These are phyloP conservation scores for Botryotinia calthae DNA, from an alignment of 2,329 filamentous ascomycete genomes.

Conservation along the genomic window DNA sequence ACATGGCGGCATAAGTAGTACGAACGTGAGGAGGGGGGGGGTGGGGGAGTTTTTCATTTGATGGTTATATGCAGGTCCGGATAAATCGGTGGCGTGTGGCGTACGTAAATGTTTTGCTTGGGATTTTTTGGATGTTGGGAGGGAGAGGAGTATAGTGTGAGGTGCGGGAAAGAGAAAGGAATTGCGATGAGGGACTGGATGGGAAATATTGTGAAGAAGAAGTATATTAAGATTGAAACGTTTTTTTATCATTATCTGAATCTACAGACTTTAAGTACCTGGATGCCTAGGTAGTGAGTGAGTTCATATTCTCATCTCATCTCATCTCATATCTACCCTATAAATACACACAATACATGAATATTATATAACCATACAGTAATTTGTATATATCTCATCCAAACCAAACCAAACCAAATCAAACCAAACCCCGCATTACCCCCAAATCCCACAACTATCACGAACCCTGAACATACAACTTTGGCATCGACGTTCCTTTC, in stretches of 20 bases:
- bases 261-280: background rate
- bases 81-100: background rate
- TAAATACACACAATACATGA: background rate
- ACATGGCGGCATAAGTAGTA: background rate
- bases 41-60: background rate
- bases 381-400: too few relatives aligned
- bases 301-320: background rate
- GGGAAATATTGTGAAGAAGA: background rate
- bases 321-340: background rate
- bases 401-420: background rate
- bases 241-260: background rate
- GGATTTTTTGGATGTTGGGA: background rate
- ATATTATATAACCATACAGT: background rate
- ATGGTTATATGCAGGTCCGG: background rate
- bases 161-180: background rate
- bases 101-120: background rate
- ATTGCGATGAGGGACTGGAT: background rate
- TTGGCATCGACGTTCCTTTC: constrained; percentile 9
- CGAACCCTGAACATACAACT: background rate
- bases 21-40: too few relatives aligned
- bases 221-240: background rate
- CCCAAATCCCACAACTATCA: background rate
- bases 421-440: background rate
- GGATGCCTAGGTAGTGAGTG: background rate
- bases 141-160: background rate